Evolutionary conservation across 176 grass and related monocot genomes (phyloP).

Genomic region (Chloris gayana): DNA sequence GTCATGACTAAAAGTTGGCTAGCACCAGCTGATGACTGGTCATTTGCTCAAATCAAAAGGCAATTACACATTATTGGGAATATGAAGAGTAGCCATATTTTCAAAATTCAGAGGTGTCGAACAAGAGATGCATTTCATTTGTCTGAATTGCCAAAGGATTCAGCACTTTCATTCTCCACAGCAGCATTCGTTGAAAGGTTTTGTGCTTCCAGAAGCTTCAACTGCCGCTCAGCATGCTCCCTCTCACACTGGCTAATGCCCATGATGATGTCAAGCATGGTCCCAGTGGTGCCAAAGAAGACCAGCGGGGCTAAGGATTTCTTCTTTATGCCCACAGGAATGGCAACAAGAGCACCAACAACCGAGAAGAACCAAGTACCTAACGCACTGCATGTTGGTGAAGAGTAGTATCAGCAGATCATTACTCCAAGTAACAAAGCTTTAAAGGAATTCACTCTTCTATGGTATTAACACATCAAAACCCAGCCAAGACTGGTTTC

Average conservation of each 20-base stretch:
- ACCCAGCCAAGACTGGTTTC: neutral
- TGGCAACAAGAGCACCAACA: slow-evolving; percentile 82
- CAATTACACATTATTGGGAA: slow-evolving; percentile 43
- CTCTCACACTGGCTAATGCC: slow-evolving; percentile 91
- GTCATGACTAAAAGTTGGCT: neutral
- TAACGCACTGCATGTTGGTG: slow-evolving; percentile 67
- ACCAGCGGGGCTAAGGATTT: slow-evolving; percentile 88
- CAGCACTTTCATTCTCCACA: slow-evolving; percentile 25
- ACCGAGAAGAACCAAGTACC: slow-evolving; percentile 97
- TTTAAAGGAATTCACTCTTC: neutral
- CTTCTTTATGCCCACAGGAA: slow-evolving; percentile 90
- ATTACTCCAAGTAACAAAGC: slow-evolving; percentile 8
- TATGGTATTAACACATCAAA: neutral
- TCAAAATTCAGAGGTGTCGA: neutral
- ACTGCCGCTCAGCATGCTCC: slow-evolving; percentile 84
- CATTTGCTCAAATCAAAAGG: neutral
- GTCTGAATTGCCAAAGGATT: neutral
- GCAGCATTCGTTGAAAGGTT: slow-evolving; percentile 44
- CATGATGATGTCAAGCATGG: slow-evolving; percentile 97
- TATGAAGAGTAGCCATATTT: slow-evolving; percentile 1
- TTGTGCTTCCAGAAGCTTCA: slow-evolving; percentile 84
- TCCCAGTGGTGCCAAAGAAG: slow-evolving; percentile 91
- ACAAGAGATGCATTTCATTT: slow-evolving; percentile 20
- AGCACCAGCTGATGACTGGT: neutral
- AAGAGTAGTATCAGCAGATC: neutral